Conservation (phyloP, 2,329 filamentous ascomycete genomes). For the Fusarium praegraminearum region DNA sequence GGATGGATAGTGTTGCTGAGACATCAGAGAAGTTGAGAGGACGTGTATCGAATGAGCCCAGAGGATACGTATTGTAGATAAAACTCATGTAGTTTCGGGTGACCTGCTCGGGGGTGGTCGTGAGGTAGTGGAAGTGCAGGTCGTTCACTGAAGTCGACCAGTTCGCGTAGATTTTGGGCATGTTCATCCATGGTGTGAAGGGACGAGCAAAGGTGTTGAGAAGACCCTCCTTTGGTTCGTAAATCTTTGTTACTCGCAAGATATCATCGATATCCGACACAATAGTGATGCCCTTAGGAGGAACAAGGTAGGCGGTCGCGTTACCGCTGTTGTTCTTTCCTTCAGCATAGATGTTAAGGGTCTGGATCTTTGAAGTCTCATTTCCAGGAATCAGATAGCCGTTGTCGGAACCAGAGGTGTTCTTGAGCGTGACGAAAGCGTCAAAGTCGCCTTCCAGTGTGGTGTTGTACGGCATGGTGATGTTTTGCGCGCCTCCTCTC, state of each 20-base stretch:
- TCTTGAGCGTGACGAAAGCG: slow-evolving; percentile 72
- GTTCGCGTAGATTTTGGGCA: slow-evolving; percentile 82
- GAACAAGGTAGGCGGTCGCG: slow-evolving; percentile 81
- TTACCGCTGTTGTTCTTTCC: slow-evolving; percentile 74
- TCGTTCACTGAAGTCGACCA: slow-evolving; percentile 76
- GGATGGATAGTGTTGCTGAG: slow-evolving; percentile 76
- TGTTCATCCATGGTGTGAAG: slow-evolving; percentile 80
- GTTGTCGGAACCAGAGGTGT: slow-evolving; percentile 63
- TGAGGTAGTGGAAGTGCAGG: slow-evolving; percentile 84
- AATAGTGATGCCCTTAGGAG: slow-evolving; percentile 75
- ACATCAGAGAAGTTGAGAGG: slow-evolving; percentile 85
- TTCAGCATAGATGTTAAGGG: slow-evolving; percentile 75
- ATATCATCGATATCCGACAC: slow-evolving; percentile 86
- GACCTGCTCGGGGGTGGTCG: slow-evolving; percentile 82
- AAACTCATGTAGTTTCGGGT: slow-evolving; percentile 84
- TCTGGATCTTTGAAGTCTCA: slow-evolving; percentile 72
- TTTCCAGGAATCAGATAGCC: slow-evolving; percentile 71
- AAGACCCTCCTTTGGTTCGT: slow-evolving; percentile 78
- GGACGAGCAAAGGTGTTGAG: slow-evolving; percentile 80
- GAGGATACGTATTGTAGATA: slow-evolving; percentile 82
- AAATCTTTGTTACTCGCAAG: slow-evolving; percentile 84
- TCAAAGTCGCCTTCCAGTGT: slow-evolving; percentile 79
- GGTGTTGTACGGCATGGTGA: slow-evolving; percentile 74
- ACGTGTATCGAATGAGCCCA: slow-evolving; percentile 81
- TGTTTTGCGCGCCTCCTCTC: slow-evolving; percentile 70